phyloP scores from a whole-genome alignment of 2,329 filamentous ascomycete species.

The Botrytis galanthina region DNA sequence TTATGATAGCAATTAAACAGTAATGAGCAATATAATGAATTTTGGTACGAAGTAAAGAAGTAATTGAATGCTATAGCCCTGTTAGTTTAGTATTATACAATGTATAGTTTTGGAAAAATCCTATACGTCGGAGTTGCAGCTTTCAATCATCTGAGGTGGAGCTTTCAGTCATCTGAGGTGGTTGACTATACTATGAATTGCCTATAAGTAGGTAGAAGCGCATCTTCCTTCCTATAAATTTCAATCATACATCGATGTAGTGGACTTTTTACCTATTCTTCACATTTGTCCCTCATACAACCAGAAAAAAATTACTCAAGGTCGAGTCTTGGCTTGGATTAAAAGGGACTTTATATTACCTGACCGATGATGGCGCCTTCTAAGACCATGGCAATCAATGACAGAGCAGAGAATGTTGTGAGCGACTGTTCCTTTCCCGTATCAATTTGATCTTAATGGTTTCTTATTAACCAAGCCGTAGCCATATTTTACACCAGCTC shows the following conservation, averaged over 20 bases:
- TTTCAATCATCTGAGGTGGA: too few species aligned
- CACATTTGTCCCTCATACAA: not conserved
- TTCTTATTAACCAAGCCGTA: not conserved
- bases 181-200: too few species aligned
- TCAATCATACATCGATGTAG: not conserved
- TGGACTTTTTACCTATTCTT: not conserved
- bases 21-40: too few species aligned
- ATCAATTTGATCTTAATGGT: not conserved
- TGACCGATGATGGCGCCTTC: not conserved
- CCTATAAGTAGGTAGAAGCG: too few species aligned
- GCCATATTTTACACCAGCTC: constrained; percentile 48
- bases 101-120: too few species aligned
- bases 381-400: too few species aligned
- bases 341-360: not conserved
- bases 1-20: too few species aligned
- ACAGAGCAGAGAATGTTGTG: not conserved
- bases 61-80: too few species aligned
- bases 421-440: not conserved
- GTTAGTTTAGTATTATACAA: too few species aligned
- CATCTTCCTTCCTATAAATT: not conserved
- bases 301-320: not conserved
- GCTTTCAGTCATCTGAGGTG: too few species aligned
- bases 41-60: too few species aligned
- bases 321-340: not conserved
- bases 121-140: too few species aligned